phyloP scores from a whole-genome alignment of 179 eudicot species.

The Monotropa hypopitys region DNA sequence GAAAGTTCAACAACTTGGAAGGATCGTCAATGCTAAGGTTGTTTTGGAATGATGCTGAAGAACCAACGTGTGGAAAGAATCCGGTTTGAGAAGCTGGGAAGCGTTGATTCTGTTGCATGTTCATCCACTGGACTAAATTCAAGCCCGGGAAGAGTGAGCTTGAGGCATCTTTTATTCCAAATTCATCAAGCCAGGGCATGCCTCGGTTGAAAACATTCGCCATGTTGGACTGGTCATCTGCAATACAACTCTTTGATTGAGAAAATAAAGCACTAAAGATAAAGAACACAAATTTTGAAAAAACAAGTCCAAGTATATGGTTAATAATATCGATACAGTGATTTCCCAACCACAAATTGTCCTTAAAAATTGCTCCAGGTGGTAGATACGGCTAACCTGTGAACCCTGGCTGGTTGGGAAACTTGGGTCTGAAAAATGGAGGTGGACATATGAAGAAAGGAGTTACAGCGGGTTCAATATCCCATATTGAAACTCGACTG shows the following conservation, averaged over 20 bases:
- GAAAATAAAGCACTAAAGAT: background rate
- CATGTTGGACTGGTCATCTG: constrained; percentile 69
- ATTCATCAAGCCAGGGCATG: constrained; percentile 83
- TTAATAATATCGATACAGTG: background rate
- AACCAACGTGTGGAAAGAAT: constrained; percentile 36
- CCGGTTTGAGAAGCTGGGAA: constrained; percentile 43
- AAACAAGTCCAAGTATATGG: background rate
- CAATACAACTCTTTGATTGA: constrained; percentile 10
- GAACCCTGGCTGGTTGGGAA: constrained; percentile 63
- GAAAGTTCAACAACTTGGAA: constrained; percentile 72
- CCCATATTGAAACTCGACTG: constrained; percentile 93
- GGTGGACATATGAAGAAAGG: constrained; percentile 98
- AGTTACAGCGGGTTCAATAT: constrained; percentile 87
- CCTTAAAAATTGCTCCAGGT: background rate
- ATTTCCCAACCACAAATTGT: background rate
- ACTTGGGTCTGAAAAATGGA: constrained; percentile 90
- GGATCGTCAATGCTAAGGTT: constrained; percentile 51
- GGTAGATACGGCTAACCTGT: constrained; percentile 38
- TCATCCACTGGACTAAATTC: constrained; percentile 96
- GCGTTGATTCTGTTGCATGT: constrained; percentile 79
- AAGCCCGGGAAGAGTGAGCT: constrained; percentile 82
- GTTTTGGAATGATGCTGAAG: constrained; percentile 33
- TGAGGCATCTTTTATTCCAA: constrained; percentile 63
- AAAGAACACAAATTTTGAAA: background rate
- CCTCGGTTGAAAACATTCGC: constrained; percentile 59